These are phyloP conservation scores for Tuber umbilicatum DNA, from an alignment of 495 filamentous ascomycete species.

Conservation along the genomic window DNA sequence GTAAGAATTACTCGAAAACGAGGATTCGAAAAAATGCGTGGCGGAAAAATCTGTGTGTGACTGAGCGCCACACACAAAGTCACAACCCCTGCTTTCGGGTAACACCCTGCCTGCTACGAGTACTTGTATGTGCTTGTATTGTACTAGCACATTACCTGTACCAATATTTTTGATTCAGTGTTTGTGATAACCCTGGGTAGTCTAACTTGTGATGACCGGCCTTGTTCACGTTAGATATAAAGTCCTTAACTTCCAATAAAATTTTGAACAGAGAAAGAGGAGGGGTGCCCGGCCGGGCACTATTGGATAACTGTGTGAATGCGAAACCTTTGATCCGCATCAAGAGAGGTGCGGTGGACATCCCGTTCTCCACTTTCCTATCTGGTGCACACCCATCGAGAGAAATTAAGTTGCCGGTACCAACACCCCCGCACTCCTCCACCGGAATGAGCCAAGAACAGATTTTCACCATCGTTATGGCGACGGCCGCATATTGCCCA, in stretches of 20 bases:
- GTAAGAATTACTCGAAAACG: not conserved
- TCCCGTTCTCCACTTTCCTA: not conserved
- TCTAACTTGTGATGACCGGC: not conserved
- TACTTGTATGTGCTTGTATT: too few relatives aligned
- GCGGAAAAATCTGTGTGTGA: not conserved
- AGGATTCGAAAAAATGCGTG: not conserved
- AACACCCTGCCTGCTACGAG: not conserved
- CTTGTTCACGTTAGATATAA: not conserved
- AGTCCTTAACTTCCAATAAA: not conserved
- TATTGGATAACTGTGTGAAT: not conserved
- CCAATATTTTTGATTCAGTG: not conserved
- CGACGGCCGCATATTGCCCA: not conserved
- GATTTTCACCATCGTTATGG: not conserved
- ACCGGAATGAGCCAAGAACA: not conserved
- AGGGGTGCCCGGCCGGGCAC: not conserved
- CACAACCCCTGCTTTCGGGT: not conserved
- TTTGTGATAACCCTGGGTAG: not conserved
- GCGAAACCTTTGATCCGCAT: not conserved
- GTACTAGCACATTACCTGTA: not conserved
- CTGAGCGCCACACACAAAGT: not conserved
- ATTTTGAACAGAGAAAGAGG: not conserved
- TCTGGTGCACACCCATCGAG: not conserved
- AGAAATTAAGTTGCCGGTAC: not conserved
- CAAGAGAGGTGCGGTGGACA: not conserved
- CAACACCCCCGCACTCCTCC: not conserved